phyloP scores from a whole-genome alignment of 345 rosid genomes.

The Syzygium aromaticum region DNA sequence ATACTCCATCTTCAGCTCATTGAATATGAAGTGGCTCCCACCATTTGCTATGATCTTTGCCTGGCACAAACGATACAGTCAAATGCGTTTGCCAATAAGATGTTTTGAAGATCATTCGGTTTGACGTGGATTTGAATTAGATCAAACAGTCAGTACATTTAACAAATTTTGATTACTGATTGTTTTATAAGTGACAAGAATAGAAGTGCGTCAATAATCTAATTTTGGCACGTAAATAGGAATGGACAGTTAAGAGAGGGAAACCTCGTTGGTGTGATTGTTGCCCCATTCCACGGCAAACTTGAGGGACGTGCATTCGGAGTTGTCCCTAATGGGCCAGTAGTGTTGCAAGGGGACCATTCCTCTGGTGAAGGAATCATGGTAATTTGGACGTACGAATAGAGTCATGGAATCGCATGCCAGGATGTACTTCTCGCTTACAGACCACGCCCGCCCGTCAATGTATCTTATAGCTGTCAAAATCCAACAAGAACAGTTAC shows the following conservation, averaged over 20 bases:
- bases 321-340: slow-evolving; percentile 58
- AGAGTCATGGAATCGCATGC: slow-evolving; percentile 66
- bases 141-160: not conserved
- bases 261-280: slow-evolving; percentile 18
- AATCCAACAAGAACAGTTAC: not conserved
- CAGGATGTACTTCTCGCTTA: slow-evolving; percentile 71
- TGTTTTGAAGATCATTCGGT: not conserved
- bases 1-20: slow-evolving; percentile 45
- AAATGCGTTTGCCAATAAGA: not conserved
- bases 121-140: not conserved
- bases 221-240: not conserved
- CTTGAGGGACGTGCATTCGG: slow-evolving; percentile 49
- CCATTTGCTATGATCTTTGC: slow-evolving; percentile 55
- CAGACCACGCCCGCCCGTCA: slow-evolving; percentile 84
- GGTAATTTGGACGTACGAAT: slow-evolving; percentile 30
- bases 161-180: not conserved
- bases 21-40: slow-evolving; percentile 38
- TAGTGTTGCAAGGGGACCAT: slow-evolving; percentile 64
- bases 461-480: slow-evolving; percentile 57
- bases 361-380: slow-evolving; percentile 58
- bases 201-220: not conserved
- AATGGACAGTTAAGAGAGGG: not conserved
- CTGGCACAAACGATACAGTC: slow-evolving; percentile 12
- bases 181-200: not conserved
- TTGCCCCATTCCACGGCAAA: slow-evolving; percentile 83